Evolutionary conservation across 768 basidiomycete genomes (phyloP).

Genomic region (Tremella mesenterica): DNA sequence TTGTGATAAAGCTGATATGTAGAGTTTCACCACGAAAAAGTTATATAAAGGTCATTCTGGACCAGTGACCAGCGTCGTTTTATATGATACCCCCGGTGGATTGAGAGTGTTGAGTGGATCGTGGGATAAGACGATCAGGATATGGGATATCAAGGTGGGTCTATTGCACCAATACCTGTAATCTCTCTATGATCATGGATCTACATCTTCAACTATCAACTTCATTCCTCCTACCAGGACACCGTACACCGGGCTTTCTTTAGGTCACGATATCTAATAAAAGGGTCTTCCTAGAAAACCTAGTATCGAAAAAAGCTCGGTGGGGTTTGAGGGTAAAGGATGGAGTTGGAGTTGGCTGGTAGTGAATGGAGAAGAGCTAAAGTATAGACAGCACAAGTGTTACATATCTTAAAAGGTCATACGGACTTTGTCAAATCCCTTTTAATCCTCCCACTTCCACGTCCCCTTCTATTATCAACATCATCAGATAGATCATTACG

Average conservation of each 20-base stretch:
- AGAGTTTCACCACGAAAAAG: constrained; percentile 74
- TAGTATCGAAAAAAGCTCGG: too few species aligned
- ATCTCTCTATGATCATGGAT: too few species aligned
- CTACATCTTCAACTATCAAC: too few species aligned
- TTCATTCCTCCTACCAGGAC: too few species aligned
- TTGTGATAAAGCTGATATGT: constrained; percentile 8
- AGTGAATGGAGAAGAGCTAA: too few species aligned
- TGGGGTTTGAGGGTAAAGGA: too few species aligned
- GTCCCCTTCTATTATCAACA: constrained; percentile 64
- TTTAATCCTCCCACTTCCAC: constrained; percentile 55
- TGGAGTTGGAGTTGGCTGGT: too few species aligned
- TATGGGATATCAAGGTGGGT: constrained; percentile 73
- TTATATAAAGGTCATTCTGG: constrained; percentile 76
- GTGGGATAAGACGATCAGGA: constrained; percentile 91
- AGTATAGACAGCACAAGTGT: constrained; percentile 57
- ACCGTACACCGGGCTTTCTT: too few species aligned
- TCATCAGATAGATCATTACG: constrained; percentile 82
- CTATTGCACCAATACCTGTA: too few species aligned
- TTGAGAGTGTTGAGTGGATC: constrained; percentile 74
- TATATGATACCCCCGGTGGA: constrained; percentile 41
- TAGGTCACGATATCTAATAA: too few species aligned
- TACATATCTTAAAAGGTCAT: constrained; percentile 70
- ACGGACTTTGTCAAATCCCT: constrained; percentile 84
- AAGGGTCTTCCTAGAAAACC: too few species aligned
- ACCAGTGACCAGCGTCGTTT: constrained; percentile 75